Percentiles rank a stretch among this genome's conserved stretches.
These are phyloP conservation scores for Lachancea nothofagi DNA, from an alignment of 805 yeast genomes.

Conservation along the genomic window DNA sequence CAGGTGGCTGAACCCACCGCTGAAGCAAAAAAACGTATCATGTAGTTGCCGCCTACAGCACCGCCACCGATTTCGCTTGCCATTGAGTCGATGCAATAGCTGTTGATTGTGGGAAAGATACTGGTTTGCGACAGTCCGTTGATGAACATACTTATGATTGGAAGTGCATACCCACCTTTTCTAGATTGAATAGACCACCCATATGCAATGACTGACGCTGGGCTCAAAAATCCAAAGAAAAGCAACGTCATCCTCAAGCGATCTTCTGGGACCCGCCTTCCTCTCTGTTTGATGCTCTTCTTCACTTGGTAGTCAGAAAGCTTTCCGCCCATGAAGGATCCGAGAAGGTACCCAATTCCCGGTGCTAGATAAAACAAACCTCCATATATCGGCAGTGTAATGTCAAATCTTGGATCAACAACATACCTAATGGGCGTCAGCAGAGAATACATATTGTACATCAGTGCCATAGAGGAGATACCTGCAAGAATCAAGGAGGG, in stretches of 20 bases:
- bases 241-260: slow-evolving; percentile 39
- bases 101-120: slow-evolving; percentile 47
- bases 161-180: slow-evolving; percentile 52
- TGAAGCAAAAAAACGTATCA: slow-evolving; percentile 45
- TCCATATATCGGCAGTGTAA: slow-evolving; percentile 44
- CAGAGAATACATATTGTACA: slow-evolving; percentile 47
- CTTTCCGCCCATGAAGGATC: slow-evolving; percentile 48
- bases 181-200: slow-evolving; percentile 49
- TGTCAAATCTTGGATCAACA: slow-evolving; percentile 49
- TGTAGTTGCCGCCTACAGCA: slow-evolving; percentile 51
- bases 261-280: slow-evolving; percentile 50
- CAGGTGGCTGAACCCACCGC: slow-evolving; percentile 49
- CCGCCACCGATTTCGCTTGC: slow-evolving; percentile 47
- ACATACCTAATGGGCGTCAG: slow-evolving; percentile 53
- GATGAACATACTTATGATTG: slow-evolving; percentile 44
- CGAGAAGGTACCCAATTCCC: slow-evolving; percentile 47
- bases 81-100: slow-evolving; percentile 55
- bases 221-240: slow-evolving; percentile 42
- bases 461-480: slow-evolving; percentile 36
- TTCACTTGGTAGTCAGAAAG: slow-evolving; percentile 47
- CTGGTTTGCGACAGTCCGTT: slow-evolving; percentile 48
- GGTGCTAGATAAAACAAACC: slow-evolving; percentile 55
- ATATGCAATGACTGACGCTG: slow-evolving; percentile 42
- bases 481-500: slow-evolving; percentile 43
- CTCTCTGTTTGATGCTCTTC: slow-evolving; percentile 37